phyloP scores from a whole-genome alignment of 1,139 yeast genomes.

The Saccharomycopsis hybrid region DNA sequence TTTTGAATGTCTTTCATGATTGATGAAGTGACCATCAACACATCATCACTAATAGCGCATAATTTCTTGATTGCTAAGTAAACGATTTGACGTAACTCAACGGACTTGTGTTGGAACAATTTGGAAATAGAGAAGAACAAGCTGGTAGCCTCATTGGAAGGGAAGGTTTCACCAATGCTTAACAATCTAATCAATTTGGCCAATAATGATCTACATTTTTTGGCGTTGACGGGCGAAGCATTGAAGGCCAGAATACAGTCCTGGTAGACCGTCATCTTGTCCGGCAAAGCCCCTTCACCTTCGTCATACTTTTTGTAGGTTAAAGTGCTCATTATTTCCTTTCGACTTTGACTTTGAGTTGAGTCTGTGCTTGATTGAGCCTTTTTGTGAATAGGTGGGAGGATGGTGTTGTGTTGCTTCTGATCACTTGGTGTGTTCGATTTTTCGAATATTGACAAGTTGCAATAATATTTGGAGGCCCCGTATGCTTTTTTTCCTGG shows the following conservation, averaged over 20 bases:
- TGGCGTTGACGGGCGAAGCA: conserved; percentile 84
- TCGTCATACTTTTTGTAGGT: conserved; percentile 73
- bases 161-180: conserved; percentile 82
- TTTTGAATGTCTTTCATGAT: conserved; percentile 97
- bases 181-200: conserved; percentile 61
- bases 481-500: too few species aligned
- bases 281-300: conserved; percentile 63
- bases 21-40: conserved; percentile 94
- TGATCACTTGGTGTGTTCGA: too few species aligned
- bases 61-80: conserved; percentile 91
- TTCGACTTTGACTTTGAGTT: too few species aligned
- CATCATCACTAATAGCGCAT: conserved; percentile 78
- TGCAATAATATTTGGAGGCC: too few species aligned
- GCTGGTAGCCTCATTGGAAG: conserved; percentile 84
- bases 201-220: conserved; percentile 73
- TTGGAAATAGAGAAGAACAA: conserved; percentile 91
- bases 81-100: conserved; percentile 86
- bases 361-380: too few species aligned
- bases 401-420: too few species aligned
- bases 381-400: too few species aligned
- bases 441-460: too few species aligned
- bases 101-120: conserved; percentile 88
- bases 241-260: conserved; percentile 92
- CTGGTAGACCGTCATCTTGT: conserved; percentile 95
- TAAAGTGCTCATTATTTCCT: conserved; percentile 7